Percentiles rank a stretch among this genome's conserved stretches.
These are phyloP conservation scores for Colletotrichum sp. DNA, from an alignment of 2,329 filamentous ascomycete species.

Conservation along the genomic window DNA sequence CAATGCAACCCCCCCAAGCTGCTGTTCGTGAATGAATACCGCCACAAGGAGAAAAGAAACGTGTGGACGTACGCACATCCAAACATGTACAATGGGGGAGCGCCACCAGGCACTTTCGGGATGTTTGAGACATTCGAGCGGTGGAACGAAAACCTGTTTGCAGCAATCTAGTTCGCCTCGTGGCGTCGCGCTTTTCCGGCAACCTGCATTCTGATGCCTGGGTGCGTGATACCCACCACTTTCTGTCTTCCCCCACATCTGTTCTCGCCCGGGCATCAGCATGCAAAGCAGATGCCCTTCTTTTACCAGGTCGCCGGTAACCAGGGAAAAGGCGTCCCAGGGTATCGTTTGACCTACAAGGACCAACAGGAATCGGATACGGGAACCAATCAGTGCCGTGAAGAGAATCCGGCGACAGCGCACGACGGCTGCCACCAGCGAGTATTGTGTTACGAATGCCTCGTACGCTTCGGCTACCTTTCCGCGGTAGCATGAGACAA, in stretches of 20 bases:
- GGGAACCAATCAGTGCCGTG: not conserved
- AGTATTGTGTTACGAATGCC: not conserved
- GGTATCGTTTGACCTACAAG: not conserved
- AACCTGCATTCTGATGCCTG: not conserved
- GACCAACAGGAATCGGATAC: not conserved
- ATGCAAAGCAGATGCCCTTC: not conserved
- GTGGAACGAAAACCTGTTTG: slow-evolving; percentile 13
- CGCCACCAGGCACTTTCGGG: not conserved
- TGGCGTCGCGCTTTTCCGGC: slow-evolving; percentile 10
- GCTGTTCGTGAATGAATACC: not conserved
- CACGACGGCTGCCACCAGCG: not conserved
- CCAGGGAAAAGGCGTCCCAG: not conserved
- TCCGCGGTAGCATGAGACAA: not conserved
- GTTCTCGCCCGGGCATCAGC: not conserved
- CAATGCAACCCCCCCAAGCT: not conserved
- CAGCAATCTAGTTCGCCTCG: slow-evolving; percentile 3
- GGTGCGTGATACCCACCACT: not conserved
- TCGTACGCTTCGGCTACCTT: not conserved
- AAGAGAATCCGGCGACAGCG: not conserved
- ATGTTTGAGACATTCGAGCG: slow-evolving; percentile 8
- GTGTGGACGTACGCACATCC: not conserved
- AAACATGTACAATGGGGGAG: not conserved
- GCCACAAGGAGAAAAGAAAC: not conserved
- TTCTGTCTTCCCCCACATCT: not conserved
- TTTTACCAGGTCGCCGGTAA: slow-evolving; percentile 1